These are phyloP conservation scores for Raphanus hybrid DNA, from an alignment of 441 rosid species.

Conservation along the genomic window DNA sequence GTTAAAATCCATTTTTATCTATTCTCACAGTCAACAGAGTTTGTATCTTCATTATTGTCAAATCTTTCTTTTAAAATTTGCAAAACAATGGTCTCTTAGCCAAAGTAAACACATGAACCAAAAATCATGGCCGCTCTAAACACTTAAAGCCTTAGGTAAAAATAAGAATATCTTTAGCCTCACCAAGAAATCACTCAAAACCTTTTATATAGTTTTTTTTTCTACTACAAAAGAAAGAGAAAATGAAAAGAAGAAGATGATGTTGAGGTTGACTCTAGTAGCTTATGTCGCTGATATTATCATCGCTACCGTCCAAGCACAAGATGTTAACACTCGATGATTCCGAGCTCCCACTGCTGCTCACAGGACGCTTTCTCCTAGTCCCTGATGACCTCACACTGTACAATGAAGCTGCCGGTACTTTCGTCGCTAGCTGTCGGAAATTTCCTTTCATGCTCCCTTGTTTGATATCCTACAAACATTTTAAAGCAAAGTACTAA, in stretches of 20 bases:
- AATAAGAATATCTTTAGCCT: not conserved
- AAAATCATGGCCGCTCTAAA: slow-evolving; percentile 2
- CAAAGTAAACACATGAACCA: not conserved
- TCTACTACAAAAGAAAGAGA: not conserved
- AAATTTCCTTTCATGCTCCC: slow-evolving; percentile 59
- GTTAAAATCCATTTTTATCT: not conserved
- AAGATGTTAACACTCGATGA: slow-evolving; percentile 59
- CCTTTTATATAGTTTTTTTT: not conserved
- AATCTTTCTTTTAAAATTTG: not conserved
- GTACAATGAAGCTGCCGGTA: slow-evolving; percentile 67
- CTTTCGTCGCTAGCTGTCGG: slow-evolving; percentile 57
- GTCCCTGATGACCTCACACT: slow-evolving; percentile 60
- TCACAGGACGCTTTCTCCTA: slow-evolving; percentile 55
- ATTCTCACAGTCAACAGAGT: not conserved
- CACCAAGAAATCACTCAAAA: not conserved
- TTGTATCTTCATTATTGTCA: not conserved
- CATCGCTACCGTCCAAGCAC: slow-evolving; percentile 52
- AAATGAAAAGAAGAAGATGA: not conserved
- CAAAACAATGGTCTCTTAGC: slow-evolving; percentile 6
- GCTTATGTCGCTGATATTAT: slow-evolving; percentile 40
- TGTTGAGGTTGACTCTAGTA: slow-evolving; percentile 11
- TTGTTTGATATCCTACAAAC: slow-evolving; percentile 62
- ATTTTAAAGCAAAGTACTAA: not conserved
- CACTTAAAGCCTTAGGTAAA: slow-evolving; percentile 4
- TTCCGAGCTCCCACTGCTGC: slow-evolving; percentile 76